phyloP scores from a whole-genome alignment of 106 monocot genomes.

The Allium fistulosum region DNA sequence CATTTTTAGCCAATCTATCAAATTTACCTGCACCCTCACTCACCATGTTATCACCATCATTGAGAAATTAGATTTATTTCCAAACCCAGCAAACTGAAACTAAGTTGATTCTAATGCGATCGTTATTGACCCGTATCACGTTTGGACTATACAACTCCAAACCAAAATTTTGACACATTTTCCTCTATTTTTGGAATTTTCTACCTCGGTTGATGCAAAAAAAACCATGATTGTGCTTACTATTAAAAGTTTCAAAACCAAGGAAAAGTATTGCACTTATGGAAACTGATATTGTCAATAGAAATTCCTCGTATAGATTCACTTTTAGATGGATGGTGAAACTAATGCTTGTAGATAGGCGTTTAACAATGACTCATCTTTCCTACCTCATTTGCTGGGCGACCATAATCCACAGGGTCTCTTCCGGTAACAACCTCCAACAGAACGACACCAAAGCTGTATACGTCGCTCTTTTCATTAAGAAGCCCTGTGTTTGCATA shows the following conservation, averaged over 20 bases:
- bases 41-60: neutral
- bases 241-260: too few species aligned
- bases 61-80: too few species aligned
- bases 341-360: neutral
- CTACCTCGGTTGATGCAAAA: too few species aligned
- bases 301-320: neutral
- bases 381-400: conserved; percentile 73
- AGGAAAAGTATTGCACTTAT: too few species aligned
- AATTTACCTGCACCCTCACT: conserved; percentile 56
- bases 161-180: too few species aligned
- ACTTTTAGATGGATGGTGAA: neutral
- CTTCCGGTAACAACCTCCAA: conserved; percentile 89
- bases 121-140: too few species aligned
- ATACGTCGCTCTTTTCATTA: conserved; percentile 92
- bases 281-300: neutral
- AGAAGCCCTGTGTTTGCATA: conserved; percentile 96
- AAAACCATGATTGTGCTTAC: too few species aligned
- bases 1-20: conserved; percentile 98
- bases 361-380: neutral
- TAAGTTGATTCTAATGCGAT: too few species aligned
- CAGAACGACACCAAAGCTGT: conserved; percentile 93
- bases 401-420: conserved; percentile 95
- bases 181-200: too few species aligned
- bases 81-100: too few species aligned
- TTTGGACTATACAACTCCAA: too few species aligned